Conservation (phyloP, 2,329 filamentous ascomycete species). For the Chaetomium olivaceum region DNA sequence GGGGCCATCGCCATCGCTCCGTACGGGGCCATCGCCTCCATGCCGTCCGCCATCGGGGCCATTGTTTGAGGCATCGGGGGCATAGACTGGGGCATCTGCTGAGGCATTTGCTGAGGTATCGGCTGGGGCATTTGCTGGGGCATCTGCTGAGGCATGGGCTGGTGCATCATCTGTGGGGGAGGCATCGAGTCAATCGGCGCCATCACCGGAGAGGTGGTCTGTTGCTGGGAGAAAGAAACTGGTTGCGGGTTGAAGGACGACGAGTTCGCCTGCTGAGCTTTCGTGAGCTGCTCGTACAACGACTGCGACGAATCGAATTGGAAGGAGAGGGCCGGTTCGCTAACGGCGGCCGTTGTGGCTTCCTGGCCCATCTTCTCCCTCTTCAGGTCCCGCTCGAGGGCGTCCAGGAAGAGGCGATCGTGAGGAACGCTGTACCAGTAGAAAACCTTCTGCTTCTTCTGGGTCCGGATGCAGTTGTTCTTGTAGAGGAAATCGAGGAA, state of each 20-base stretch:
- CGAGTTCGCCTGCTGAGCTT: slow-evolving; percentile 97
- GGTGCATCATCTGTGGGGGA: slow-evolving; percentile 61
- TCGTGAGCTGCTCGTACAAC: slow-evolving; percentile 98
- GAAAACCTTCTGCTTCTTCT: slow-evolving; percentile 99
- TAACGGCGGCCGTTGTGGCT: slow-evolving; percentile 93
- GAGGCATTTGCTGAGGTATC: slow-evolving; percentile 29
- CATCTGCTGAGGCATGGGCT: slow-evolving; percentile 49
- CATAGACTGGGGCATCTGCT: slow-evolving; percentile 7
- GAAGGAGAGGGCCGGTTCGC: slow-evolving; percentile 95
- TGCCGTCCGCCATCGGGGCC: slow-evolving; percentile 60
- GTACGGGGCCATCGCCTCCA: slow-evolving; percentile 74
- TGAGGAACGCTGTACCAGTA: slow-evolving; percentile 99
- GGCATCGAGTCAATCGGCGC: slow-evolving; percentile 91
- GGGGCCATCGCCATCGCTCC: slow-evolving; percentile 68
- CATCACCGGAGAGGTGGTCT: slow-evolving; percentile 85
- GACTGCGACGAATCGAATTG: slow-evolving; percentile 99
- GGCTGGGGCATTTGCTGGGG: slow-evolving; percentile 44
- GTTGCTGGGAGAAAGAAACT: slow-evolving; percentile 67
- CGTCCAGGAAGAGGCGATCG: slow-evolving; percentile 95
- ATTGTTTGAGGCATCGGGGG: slow-evolving; percentile 43
- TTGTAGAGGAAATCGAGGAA: slow-evolving; percentile 99
- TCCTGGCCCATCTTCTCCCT: slow-evolving; percentile 99
- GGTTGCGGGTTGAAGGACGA: slow-evolving; percentile 89
- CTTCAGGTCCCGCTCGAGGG: slow-evolving; percentile 94
- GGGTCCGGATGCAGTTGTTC: slow-evolving; percentile 99